These are phyloP conservation scores for Neodidymelliopsis sp. DNA, from an alignment of 2,329 filamentous ascomycete species.

Conservation along the genomic window DNA sequence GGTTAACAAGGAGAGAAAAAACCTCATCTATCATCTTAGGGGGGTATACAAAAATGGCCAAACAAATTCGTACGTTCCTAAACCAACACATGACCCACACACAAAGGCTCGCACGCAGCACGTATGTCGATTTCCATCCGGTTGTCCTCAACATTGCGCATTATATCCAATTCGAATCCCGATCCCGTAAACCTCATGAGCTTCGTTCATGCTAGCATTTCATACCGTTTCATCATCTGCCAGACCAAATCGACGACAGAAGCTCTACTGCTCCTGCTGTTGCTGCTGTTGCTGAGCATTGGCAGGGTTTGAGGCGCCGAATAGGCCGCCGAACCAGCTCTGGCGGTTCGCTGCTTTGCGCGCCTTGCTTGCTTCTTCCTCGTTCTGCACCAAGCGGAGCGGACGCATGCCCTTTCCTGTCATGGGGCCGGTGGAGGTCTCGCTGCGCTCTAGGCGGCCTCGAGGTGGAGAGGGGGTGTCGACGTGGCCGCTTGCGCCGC, in stretches of 20 bases:
- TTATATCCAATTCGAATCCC: constrained; percentile 20
- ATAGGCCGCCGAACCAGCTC: constrained; percentile 58
- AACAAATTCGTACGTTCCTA: constrained; percentile 13
- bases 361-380: constrained; percentile 48
- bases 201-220: too few species aligned
- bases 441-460: constrained; percentile 60
- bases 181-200: too few species aligned
- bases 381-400: constrained; percentile 83
- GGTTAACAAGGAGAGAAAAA: too few species aligned
- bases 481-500: constrained; percentile 35
- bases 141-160: constrained; percentile 12
- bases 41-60: constrained; percentile 20
- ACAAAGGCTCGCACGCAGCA: too few species aligned
- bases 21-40: constrained; percentile 14
- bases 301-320: constrained; percentile 44
- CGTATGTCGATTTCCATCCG: neutral
- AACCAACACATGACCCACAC: too few species aligned
- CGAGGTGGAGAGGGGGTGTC: constrained; percentile 59
- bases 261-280: constrained; percentile 8
- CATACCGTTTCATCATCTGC: too few species aligned
- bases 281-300: constrained; percentile 19
- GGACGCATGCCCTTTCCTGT: constrained; percentile 77
- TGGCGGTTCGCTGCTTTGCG: constrained; percentile 55
- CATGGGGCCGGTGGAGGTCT: constrained; percentile 51
- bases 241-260: constrained; percentile 11